These are phyloP conservation scores for Cornus suecica DNA, from an alignment of 148 eudicot species.

Conservation along the genomic window DNA sequence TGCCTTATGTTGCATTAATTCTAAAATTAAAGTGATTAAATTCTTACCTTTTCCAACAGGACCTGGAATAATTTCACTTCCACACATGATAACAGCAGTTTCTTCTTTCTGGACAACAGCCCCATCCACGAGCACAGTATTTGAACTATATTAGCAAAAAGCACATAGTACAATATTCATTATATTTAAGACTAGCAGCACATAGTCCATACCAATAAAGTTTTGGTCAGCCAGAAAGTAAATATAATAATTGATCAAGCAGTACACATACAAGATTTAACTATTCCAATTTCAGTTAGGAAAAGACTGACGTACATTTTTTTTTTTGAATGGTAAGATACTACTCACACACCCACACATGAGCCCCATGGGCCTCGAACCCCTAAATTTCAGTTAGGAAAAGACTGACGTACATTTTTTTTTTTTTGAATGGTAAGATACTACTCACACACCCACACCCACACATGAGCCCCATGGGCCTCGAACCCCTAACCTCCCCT, in stretches of 20 bases:
- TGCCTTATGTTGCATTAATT: neutral
- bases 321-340: too few relatives aligned
- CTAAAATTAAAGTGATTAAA: neutral
- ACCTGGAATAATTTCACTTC: constrained; percentile 65
- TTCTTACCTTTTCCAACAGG: constrained; percentile 45
- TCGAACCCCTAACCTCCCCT: too few relatives aligned
- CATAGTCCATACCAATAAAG: too few relatives aligned
- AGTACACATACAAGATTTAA: neutral
- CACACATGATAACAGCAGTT: constrained; percentile 50
- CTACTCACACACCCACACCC: too few relatives aligned
- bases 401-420: neutral
- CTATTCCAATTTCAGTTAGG: neutral
- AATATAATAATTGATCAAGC: neutral
- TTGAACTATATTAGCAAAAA: constrained; percentile 28
- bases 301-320: neutral
- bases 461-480: too few relatives aligned
- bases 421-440: too few relatives aligned
- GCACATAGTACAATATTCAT: neutral
- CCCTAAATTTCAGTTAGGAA: too few relatives aligned
- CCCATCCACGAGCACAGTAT: constrained; percentile 57
- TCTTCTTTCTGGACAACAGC: constrained; percentile 40
- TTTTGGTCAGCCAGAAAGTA: neutral
- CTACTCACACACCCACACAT: too few relatives aligned
- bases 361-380: too few relatives aligned
- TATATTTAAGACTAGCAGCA: too few relatives aligned